A percentile compares a stretch with the other conserved stretches of the same genome.
Conservation (phyloP, 2,329 filamentous ascomycete species). For the Diaporthe helianthi region DNA sequence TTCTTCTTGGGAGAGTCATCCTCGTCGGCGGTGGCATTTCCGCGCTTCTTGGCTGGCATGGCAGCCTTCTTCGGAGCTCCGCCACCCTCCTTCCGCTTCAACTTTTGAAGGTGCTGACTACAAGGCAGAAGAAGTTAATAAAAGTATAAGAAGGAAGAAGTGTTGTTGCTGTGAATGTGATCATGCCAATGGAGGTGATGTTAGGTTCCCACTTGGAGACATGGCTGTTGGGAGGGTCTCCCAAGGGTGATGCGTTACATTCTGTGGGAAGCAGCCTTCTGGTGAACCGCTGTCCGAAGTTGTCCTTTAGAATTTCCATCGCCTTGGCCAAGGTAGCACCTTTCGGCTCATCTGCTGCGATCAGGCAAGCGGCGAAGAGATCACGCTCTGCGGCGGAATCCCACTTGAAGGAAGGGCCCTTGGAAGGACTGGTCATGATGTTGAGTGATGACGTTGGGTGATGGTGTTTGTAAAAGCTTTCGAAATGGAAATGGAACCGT, state of each 20-base stretch:
- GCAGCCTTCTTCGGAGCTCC: constrained; percentile 32
- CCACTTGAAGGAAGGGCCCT: constrained; percentile 39
- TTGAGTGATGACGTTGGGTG: too few relatives aligned
- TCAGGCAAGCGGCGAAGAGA: constrained; percentile 40
- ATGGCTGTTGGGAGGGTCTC: background rate
- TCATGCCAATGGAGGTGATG: background rate
- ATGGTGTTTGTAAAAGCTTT: background rate
- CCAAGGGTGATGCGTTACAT: constrained; percentile 14
- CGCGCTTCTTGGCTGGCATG: constrained; percentile 35
- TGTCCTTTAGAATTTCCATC: constrained; percentile 36
- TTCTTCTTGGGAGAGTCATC: constrained; percentile 1
- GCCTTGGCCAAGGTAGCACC: constrained; percentile 39
- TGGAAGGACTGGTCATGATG: constrained; percentile 29
- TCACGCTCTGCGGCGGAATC: constrained; percentile 40
- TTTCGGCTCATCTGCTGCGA: constrained; percentile 38
- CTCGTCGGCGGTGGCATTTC: background rate
- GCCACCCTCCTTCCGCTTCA: constrained; percentile 41
- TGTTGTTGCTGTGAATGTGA: too few relatives aligned
- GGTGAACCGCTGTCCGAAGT: constrained; percentile 27
- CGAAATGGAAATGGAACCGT: background rate
- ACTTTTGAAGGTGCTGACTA: constrained; percentile 47
- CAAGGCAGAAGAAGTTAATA: constrained; percentile 27
- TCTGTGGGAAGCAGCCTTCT: constrained; percentile 30
- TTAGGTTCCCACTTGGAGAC: constrained; percentile 14
- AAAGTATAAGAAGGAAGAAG: background rate